Percentiles rank a stretch among this genome's conserved stretches.
Conservation (phyloP, 192 early-diverging fungal species). For the Coemansia sp. region DNA sequence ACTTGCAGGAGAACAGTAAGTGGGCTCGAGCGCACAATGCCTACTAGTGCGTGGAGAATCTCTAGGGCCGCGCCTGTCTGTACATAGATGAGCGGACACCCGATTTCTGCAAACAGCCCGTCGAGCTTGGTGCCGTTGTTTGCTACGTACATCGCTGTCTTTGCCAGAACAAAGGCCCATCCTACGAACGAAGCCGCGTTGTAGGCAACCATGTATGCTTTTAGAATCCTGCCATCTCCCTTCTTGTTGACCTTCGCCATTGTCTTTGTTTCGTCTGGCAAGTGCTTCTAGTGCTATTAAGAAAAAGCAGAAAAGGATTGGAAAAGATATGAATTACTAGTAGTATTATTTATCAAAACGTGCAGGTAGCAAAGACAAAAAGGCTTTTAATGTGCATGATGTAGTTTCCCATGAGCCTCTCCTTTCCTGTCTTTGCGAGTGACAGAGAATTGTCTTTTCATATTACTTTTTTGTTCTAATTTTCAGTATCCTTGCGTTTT, state of each 20-base stretch:
- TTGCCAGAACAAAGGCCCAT: slow-evolving; percentile 76
- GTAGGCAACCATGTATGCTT: slow-evolving; percentile 79
- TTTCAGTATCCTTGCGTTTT: not conserved
- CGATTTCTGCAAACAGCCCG: slow-evolving; percentile 64
- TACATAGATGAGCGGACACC: slow-evolving; percentile 65
- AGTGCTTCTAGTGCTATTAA: not conserved
- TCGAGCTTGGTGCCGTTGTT: slow-evolving; percentile 58
- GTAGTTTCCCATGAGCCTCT: no score
- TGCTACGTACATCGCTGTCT: slow-evolving; percentile 58
- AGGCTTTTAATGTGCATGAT: no score
- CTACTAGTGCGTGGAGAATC: slow-evolving; percentile 60
- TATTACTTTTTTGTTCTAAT: not conserved
- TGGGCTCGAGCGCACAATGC: slow-evolving; percentile 80
- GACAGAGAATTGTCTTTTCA: not conserved
- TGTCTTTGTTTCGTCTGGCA: slow-evolving; percentile 1
- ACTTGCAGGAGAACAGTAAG: slow-evolving; percentile 85
- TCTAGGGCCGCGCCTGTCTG: slow-evolving; percentile 87
- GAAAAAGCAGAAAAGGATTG: not conserved
- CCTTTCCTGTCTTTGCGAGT: not conserved
- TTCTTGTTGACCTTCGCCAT: slow-evolving; percentile 28
- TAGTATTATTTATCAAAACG: no score
- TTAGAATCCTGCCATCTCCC: slow-evolving; percentile 21
- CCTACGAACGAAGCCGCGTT: slow-evolving; percentile 77
- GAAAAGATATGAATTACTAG: no score
- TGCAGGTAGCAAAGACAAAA: no score